Base-by-base conservation (phyloP, 148 eudicot species). In the Amaranthus hypochondriacus region DNA sequence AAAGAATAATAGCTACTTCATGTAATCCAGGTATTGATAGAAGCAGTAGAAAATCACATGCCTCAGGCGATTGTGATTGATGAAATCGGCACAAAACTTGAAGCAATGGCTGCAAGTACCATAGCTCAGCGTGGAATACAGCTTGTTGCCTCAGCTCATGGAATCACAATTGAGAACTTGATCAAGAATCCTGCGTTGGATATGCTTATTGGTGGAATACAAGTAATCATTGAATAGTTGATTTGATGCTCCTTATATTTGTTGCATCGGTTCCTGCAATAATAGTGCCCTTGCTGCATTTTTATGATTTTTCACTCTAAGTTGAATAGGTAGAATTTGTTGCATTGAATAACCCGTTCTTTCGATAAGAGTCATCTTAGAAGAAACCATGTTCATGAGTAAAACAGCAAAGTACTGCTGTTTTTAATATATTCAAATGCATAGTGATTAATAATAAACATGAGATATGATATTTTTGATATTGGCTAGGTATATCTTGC, bases 1-100 rank as follows among this genome's bases (percentile, higher is more conserved):
- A 50, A 57, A 21, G 47, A 56, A 63, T 78, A 4, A 53, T 72
- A 65, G 11, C 66, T 64, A 21, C 55, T 53, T 28, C 56, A 49
- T 75, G 53, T 58, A 73, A 52, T 81, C 51, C 80, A 94, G 97
- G 98, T 94, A 47, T 78, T 94, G 80, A 94, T 94, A 62, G 98
- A 91, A 88, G 98, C 98, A 69, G 97, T 94, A 70, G 98, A 94
- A 81, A 94, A 94, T 80, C 98, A 94, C 81, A 94, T 91, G 97
- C 98, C 98, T 28, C 93, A 94, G 82, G 98, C 88, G 66, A 94
- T 94, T 78, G 98, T 94, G 77, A 94, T 94, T 63, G 98, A 94
- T 86, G 98, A 94, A 81, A 94, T 94, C 71, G 97, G 98, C 62
- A 92, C 98, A 75, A 94, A 94, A 81, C 98, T 94, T 69, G 98